phyloP scores from a whole-genome alignment of 306 rosid species.

The Vigna radiata region DNA sequence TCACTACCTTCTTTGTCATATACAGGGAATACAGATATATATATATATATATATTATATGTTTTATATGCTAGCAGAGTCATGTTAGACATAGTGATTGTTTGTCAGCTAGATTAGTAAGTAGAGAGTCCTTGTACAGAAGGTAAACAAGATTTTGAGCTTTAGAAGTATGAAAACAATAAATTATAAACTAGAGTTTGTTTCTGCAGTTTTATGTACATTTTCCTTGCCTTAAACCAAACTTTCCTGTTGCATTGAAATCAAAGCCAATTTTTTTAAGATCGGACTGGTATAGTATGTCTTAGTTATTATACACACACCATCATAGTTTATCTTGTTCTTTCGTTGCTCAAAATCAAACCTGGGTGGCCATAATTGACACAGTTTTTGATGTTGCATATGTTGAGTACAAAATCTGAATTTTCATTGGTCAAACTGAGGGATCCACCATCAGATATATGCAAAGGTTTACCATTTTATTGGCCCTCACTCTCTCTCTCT shows the following conservation, averaged over 20 bases:
- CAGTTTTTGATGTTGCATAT: background rate
- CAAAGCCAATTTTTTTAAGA: background rate
- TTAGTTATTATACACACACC: background rate
- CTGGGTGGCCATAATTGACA: constrained; percentile 16
- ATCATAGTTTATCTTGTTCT: background rate
- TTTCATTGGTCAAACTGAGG: constrained; percentile 24
- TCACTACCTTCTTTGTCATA: constrained; percentile 43
- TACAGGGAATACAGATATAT: constrained; percentile 34
- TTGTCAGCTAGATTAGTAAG: constrained; percentile 47
- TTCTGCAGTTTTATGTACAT: constrained; percentile 8
- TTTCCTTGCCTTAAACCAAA: constrained; percentile 27
- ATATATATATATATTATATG: background rate
- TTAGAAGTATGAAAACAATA: constrained; percentile 35
- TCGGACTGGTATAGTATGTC: constrained; percentile 15
- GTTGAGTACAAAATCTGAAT: constrained; percentile 29
- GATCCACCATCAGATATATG: constrained; percentile 1
- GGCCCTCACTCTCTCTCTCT: background rate
- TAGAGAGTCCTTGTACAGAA: constrained; percentile 68
- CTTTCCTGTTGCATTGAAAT: constrained; percentile 46
- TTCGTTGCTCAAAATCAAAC: constrained; percentile 5
- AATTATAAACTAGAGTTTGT: constrained; percentile 40
- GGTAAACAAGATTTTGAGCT: constrained; percentile 49
- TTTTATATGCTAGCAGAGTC: constrained; percentile 37
- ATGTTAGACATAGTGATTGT: constrained; percentile 34
- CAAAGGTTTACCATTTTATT: constrained; percentile 3